Percentiles rank a stretch among this genome's conserved stretches.
Conservation (phyloP, 257 asterid species). For the Gardenia jasminoides region DNA sequence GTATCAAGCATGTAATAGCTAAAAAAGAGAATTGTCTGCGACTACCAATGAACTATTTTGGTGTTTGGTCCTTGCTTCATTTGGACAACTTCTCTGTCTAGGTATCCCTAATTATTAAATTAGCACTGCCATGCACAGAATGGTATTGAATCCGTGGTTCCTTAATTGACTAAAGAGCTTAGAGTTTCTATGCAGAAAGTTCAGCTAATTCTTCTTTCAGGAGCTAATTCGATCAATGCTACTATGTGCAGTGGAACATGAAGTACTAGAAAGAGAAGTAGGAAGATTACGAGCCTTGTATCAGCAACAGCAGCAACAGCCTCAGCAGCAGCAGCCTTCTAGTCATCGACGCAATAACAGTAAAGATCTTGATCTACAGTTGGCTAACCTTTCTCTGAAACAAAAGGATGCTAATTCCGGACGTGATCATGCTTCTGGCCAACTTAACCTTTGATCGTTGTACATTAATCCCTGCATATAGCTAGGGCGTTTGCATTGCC, state of each 20-base stretch:
- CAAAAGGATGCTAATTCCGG: conserved; percentile 56
- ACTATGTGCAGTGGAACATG: conserved; percentile 82
- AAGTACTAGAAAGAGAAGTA: conserved; percentile 82
- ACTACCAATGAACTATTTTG: background rate
- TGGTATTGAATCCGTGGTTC: background rate
- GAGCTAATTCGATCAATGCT: conserved; percentile 18
- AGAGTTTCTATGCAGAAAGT: background rate
- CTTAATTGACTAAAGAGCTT: background rate
- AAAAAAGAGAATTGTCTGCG: background rate
- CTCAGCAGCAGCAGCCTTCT: conserved; percentile 41
- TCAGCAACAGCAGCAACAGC: conserved; percentile 53
- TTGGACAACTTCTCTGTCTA: background rate
- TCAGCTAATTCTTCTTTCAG: background rate
- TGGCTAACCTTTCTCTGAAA: conserved; percentile 73
- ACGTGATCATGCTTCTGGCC: conserved; percentile 53
- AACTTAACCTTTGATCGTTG: conserved; percentile 64
- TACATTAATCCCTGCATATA: conserved; percentile 10
- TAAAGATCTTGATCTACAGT: conserved; percentile 74
- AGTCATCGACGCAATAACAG: conserved; percentile 65
- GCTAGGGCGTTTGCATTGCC: conserved; percentile 30
- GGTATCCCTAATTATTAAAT: background rate
- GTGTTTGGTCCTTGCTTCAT: background rate
- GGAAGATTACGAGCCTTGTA: conserved; percentile 66
- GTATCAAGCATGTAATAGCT: background rate
- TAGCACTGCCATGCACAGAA: background rate